Evolutionary conservation across 352 stramenopile species (phyloP), one percentile per base, ranked within the genome.

Genomic region (Pythium myriotylum): DNA sequence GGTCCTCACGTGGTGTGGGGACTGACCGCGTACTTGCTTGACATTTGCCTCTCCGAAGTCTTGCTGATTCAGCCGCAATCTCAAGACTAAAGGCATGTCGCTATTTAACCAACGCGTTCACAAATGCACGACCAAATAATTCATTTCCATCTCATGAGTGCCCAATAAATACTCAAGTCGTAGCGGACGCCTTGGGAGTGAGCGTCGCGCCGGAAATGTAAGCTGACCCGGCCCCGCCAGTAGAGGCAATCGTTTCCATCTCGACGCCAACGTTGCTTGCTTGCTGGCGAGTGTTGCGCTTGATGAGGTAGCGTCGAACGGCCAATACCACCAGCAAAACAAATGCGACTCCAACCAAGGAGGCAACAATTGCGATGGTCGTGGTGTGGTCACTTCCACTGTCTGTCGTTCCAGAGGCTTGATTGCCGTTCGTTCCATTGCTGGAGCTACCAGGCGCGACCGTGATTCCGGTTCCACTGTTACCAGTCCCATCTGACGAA

Each of bases 1-100:
- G 94, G 92, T 9, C 94, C 94, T 10, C 92, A 99, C 70, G 82
- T 97, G 1, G 97, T 99, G 67, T 99, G 95, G 95, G 97, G 97
- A 0, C 79, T 99, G 37, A 99, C 96, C 17, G 96, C 92, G 5
- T 99, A 99, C 65, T 84, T 99, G 49, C 67, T 99, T 22, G 84
- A 99, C 70, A 91, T 91, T 60, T 94, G 84, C 57, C 61, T 94
- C 29, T 74, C 70, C 23, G 82, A 94, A 64, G 79, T 88, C 57
- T 69, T 94, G 27, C 59, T 81, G 35, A 66, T 88, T 46, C 67
- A 62, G 20, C 32, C 35, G 1, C 9, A 10, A 19, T 37, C 39
- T 23, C 17, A 43, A 0, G 37, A 61, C 3, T 62, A 33, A 51
- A 39, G 17, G n/a, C n/a, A 14, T 22, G 40, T 57, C 19, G 40